Base-by-base conservation (phyloP, 73 alveolate genomes). In the Paramecium pentaurelia region DNA sequence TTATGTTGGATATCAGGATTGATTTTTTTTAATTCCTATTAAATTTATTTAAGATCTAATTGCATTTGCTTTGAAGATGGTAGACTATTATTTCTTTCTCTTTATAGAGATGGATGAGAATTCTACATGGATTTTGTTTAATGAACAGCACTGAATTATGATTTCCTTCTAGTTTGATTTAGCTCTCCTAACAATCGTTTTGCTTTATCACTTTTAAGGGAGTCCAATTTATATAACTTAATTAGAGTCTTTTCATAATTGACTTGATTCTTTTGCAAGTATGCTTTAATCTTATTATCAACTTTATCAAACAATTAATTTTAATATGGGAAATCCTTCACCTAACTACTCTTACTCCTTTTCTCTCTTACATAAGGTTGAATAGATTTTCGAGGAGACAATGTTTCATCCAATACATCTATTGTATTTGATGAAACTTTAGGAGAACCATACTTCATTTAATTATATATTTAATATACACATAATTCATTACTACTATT, bases 1-100 rank as follows among this genome's bases (percentile, higher is more conserved):
- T 73, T 73, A 36, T 73, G 40, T 37, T 73, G 38, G 27, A 80
- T 80, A 22, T 80, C 91, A 27, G 91, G 91, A 42, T 80, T 80
- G 27, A 80, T 80, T 80, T 80, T 80, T 47, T 80, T 80, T 49
- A 80, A 45, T 42, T 80, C 91, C n/a, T 80, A 25, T 45, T 73
- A 73, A 2, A 80, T 45, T 80, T 10, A 18, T 42, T 80, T 80
- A 3, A 80, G 34, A 40, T 80, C 91, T 14, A 80, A 22, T 80
- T 80, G 58, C 75, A 80, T 45, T 47, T 80, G 51, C 8, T 80
- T 80, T 12, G 77, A 40, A 44, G 91, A 25, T 20, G 77, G 77
- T 14, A 80, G 25, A 80, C 64, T 32, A 25, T 80, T 80, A 20
- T 80, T 80, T 18, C 91, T 60, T 80, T 80, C 91, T 22, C 91